A percentile compares a stretch with the other conserved stretches of the same genome.
phyloP scores from a whole-genome alignment of 306 rosid genomes.

The Malus asiatica region DNA sequence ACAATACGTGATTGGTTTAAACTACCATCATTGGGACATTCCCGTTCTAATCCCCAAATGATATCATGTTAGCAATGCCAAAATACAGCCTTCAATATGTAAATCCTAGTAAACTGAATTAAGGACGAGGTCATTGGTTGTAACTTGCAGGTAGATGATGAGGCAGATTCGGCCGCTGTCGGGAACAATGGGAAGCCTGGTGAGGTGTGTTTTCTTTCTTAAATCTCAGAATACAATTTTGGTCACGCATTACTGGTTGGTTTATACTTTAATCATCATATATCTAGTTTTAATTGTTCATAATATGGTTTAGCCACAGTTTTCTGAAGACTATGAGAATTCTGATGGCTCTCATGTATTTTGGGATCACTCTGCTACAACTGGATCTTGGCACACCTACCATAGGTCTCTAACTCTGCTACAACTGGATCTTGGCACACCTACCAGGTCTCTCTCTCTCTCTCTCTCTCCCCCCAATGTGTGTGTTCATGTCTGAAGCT shows the following conservation, averaged over 20 bases:
- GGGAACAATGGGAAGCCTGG: slow-evolving; percentile 19
- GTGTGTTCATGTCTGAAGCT: background rate
- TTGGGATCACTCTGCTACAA: background rate
- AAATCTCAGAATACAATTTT: background rate
- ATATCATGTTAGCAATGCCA: no score
- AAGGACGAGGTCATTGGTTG: background rate
- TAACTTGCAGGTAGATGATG: slow-evolving; percentile 36
- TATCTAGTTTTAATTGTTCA: background rate
- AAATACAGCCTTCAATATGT: no score
- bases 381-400: slow-evolving; percentile 1
- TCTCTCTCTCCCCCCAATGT: background rate
- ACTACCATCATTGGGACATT: no score
- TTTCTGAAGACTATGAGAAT: background rate
- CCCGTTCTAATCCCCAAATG: no score
- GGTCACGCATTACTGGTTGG: background rate
- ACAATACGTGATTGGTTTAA: background rate
- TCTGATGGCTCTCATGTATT: background rate
- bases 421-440: background rate
- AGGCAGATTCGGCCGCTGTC: slow-evolving; percentile 38
- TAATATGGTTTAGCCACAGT: slow-evolving; percentile 4
- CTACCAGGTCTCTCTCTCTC: background rate
- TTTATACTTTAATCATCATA: no score
- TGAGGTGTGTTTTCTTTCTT: slow-evolving; percentile 28
- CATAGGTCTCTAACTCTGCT: background rate
- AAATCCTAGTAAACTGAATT: no score